These are phyloP conservation scores for Mycena filopes DNA, from an alignment of 768 basidiomycete species.

Conservation along the genomic window DNA sequence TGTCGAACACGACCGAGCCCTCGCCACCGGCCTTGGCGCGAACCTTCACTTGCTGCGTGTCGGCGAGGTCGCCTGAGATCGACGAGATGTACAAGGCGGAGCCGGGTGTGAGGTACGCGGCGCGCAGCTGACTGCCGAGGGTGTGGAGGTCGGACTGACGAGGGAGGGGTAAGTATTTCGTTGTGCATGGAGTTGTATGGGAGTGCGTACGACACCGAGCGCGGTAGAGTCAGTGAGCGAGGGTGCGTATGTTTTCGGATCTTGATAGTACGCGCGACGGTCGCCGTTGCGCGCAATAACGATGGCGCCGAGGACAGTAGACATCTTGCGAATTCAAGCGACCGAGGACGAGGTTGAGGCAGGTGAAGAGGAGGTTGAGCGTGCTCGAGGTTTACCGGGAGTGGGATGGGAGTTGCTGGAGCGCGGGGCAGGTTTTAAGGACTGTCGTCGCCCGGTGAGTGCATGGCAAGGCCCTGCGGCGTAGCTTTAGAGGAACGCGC, in stretches of 20 bases:
- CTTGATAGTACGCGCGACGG: conserved; percentile 74
- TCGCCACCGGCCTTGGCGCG: conserved; percentile 89
- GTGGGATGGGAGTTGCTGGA: neutral
- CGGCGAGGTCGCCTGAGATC: conserved; percentile 74
- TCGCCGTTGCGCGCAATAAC: conserved; percentile 85
- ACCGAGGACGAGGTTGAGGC: neutral
- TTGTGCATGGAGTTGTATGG: too few relatives aligned
- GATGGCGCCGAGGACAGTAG: conserved; percentile 80
- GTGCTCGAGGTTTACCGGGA: neutral
- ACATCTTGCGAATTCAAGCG: conserved; percentile 39
- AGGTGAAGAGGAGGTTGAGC: conserved; percentile 2
- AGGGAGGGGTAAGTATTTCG: neutral
- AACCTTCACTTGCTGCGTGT: conserved; percentile 78
- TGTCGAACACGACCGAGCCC: conserved; percentile 87
- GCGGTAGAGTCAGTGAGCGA: conserved; percentile 39
- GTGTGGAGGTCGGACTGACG: conserved; percentile 80
- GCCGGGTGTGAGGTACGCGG: conserved; percentile 70
- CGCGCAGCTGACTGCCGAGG: conserved; percentile 71
- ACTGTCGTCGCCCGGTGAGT: neutral
- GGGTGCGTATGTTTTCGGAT: conserved; percentile 73
- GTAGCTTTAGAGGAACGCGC: neutral
- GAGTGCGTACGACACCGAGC: conserved; percentile 30
- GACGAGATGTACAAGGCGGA: conserved; percentile 77
- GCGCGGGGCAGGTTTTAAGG: conserved; percentile 1
- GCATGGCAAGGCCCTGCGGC: conserved; percentile 8